Percentiles rank a stretch among this genome's conserved stretches.
These are phyloP conservation scores for Syzygium grande DNA, from an alignment of 345 rosid species.

Conservation along the genomic window DNA sequence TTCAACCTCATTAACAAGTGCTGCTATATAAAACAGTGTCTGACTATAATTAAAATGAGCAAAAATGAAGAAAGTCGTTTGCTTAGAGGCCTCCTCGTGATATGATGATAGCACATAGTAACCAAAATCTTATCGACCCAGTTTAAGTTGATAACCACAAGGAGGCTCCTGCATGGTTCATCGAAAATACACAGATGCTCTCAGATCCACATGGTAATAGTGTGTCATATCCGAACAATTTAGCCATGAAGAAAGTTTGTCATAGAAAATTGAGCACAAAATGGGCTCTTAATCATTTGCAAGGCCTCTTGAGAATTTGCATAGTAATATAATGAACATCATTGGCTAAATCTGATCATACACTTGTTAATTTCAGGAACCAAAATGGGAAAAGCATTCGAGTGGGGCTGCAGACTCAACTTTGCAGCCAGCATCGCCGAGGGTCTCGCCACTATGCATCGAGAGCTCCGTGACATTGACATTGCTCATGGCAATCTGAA, in stretches of 20 bases:
- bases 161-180: not conserved
- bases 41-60: too few relatives aligned
- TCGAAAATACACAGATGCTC: not conserved
- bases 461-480: constrained; percentile 13
- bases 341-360: not conserved
- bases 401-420: constrained; percentile 43
- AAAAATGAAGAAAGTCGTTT: too few relatives aligned
- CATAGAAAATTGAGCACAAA: not conserved
- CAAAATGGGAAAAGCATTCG: constrained; percentile 17
- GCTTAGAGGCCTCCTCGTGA: too few relatives aligned
- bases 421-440: constrained; percentile 28
- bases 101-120: too few relatives aligned
- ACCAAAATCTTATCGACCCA: too few relatives aligned
- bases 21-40: too few relatives aligned
- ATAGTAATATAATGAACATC: not conserved
- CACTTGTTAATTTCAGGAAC: constrained; percentile 18
- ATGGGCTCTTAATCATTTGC: not conserved
- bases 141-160: too few relatives aligned
- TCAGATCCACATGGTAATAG: not conserved
- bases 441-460: constrained; percentile 44
- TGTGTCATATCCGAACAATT: not conserved
- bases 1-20: too few relatives aligned
- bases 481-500: constrained; percentile 57
- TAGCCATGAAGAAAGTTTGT: not conserved
- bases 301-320: not conserved